Conservation (phyloP, 2,329 filamentous ascomycete genomes). For the Trichoderma sp. region DNA sequence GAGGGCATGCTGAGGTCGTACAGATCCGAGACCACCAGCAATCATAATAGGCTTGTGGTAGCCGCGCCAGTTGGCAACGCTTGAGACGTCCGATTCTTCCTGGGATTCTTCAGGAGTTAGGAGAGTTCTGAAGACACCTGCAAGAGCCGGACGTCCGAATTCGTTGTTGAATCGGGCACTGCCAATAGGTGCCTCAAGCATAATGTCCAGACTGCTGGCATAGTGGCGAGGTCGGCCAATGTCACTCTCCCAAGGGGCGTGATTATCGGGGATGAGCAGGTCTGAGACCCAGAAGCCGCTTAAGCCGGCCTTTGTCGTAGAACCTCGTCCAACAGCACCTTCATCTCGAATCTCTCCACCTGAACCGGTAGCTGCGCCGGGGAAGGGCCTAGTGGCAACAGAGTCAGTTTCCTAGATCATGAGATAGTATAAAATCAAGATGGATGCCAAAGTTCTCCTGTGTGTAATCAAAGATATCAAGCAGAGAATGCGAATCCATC, state of each 20-base stretch:
- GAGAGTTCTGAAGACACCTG: constrained; percentile 89
- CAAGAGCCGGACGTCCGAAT: constrained; percentile 85
- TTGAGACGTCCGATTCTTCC: constrained; percentile 35
- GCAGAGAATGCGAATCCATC: neutral
- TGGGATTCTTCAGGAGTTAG: constrained; percentile 48
- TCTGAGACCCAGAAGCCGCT: constrained; percentile 95
- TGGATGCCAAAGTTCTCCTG: neutral
- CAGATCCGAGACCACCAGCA: constrained; percentile 89
- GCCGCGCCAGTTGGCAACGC: constrained; percentile 61
- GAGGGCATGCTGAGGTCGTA: constrained; percentile 84
- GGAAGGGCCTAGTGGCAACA: constrained; percentile 56
- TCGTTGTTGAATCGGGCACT: constrained; percentile 97
- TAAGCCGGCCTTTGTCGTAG: constrained; percentile 87
- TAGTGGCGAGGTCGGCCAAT: constrained; percentile 89
- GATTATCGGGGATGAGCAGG: constrained; percentile 78
- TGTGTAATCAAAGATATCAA: neutral
- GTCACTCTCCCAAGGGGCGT: constrained; percentile 85
- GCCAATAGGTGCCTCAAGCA: constrained; percentile 94
- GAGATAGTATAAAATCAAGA: neutral
- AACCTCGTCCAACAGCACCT: constrained; percentile 88
- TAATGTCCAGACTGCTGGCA: constrained; percentile 91
- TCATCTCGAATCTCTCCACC: constrained; percentile 96
- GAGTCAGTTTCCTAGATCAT: neutral
- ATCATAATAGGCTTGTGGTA: constrained; percentile 99
- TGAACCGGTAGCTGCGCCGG: constrained; percentile 90